These are phyloP conservation scores for Oidiodendron maius DNA, from an alignment of 495 filamentous ascomycete species.

Conservation along the genomic window DNA sequence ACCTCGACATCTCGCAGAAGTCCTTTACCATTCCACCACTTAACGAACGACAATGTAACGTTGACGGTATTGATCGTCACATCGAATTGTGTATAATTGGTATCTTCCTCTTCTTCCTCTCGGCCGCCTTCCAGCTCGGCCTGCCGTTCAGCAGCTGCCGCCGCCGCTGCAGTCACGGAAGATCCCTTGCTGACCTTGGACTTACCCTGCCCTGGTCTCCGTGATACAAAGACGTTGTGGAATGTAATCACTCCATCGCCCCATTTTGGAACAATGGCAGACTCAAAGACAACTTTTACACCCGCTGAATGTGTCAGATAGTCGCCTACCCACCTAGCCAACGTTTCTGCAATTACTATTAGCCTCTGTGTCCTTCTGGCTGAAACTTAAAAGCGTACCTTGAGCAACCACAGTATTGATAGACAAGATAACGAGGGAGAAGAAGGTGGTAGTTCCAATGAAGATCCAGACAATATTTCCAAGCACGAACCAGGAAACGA, in stretches of 20 bases:
- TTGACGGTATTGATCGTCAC: constrained; percentile 92
- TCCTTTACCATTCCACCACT: constrained; percentile 97
- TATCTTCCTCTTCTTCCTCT: constrained; percentile 67
- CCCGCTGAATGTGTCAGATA: constrained; percentile 93
- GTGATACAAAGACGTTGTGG: constrained; percentile 92
- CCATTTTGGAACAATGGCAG: constrained; percentile 95
- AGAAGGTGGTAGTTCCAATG: constrained; percentile 94
- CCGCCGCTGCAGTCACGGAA: constrained; percentile 75
- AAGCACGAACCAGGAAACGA: constrained; percentile 90
- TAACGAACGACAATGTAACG: constrained; percentile 92
- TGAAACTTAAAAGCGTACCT: constrained; percentile 43
- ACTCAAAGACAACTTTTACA: constrained; percentile 95
- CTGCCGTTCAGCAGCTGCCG: constrained; percentile 68
- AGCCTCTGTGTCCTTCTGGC: neutral
- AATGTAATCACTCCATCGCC: constrained; percentile 90
- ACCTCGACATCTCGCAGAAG: constrained; percentile 88
- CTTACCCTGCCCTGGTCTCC: constrained; percentile 73
- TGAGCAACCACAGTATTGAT: constrained; percentile 97
- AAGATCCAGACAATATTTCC: constrained; percentile 94
- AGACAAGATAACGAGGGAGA: constrained; percentile 79
- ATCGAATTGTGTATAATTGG: constrained; percentile 97
- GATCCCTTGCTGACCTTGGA: constrained; percentile 90
- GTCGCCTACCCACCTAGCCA: constrained; percentile 90
- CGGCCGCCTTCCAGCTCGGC: constrained; percentile 33
- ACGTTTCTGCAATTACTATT: constrained; percentile 56